A percentile compares a stretch with the other conserved stretches of the same genome.
phyloP scores from a whole-genome alignment of 1,284 basidiomycete species.

The Austropuccinia psidii region DNA sequence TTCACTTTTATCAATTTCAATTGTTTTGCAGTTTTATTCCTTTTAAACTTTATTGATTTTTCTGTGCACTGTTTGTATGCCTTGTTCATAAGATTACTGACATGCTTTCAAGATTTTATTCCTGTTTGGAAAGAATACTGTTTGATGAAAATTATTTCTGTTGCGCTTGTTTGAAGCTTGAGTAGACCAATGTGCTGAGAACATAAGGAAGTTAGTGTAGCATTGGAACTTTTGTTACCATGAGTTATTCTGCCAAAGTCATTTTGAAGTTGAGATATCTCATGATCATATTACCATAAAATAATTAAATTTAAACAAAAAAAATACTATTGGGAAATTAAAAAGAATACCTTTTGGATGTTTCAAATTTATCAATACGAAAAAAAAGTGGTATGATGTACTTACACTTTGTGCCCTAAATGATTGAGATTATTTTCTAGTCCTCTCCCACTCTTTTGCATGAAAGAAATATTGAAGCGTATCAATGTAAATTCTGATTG shows the following conservation, averaged over 20 bases:
- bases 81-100: slow-evolving; percentile 71
- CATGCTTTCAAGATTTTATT: slow-evolving; percentile 60
- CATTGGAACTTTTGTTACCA: slow-evolving; percentile 5
- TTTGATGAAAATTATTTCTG: slow-evolving; percentile 57
- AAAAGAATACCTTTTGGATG: background rate
- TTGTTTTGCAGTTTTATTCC: slow-evolving; percentile 65
- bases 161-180: background rate
- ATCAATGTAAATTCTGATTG: background rate
- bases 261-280: slow-evolving; percentile 17
- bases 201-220: slow-evolving; percentile 11
- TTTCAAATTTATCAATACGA: too few relatives aligned
- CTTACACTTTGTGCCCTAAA: slow-evolving; percentile 27
- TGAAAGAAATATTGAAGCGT: slow-evolving; percentile 22
- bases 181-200: slow-evolving; percentile 21
- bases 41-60: slow-evolving; percentile 66
- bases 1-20: slow-evolving; percentile 62
- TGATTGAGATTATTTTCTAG: slow-evolving; percentile 7
- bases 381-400: background rate
- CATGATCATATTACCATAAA: slow-evolving; percentile 19
- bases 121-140: slow-evolving; percentile 69
- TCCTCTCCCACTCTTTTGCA: slow-evolving; percentile 12
- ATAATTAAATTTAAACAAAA: background rate
- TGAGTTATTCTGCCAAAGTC: slow-evolving; percentile 18
- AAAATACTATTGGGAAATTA: background rate
- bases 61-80: slow-evolving; percentile 68